Base-by-base conservation (phyloP, 345 rosid genomes). In the Salix koriyanagi region DNA sequence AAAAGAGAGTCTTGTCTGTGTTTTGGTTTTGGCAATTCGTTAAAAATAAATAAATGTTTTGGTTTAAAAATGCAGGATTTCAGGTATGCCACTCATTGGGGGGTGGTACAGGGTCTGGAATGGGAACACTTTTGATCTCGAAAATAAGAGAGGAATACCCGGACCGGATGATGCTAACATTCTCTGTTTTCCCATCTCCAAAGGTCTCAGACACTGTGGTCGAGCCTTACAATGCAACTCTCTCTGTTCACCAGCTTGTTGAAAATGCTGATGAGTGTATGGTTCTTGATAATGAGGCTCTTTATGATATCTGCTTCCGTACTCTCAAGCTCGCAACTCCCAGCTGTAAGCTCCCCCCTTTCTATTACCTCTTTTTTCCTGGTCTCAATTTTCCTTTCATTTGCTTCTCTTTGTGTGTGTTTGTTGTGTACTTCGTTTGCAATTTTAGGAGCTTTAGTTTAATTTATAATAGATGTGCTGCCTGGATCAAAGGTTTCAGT, bases 211-310 rank as follows among this genome's bases (percentile, higher is more conserved):
- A 91, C 69, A 91, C 96, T 9, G 96, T 91, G 60, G 93, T 91
- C 19, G 96, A 91, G 78, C 93, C 93, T 15, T 91, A 91, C 75
- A 91, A 91, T 76, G 93, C 93, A 0, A 91, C 96, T 26, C 91
- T 90, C 52, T 91, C 96, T 19, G 93, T 90, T 79, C 93, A 91
- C 69, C 91, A 91, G 81, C 89, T 88, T n/a, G 93, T 91, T 15
- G 96, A 91, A 76, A 91, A 91, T 62, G 96, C 96, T 25, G 96
- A 91, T 58, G 96, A 91, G 87, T 91, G 96, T 78, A 91, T 91
- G 96, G 96, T 91, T 77, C 86, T 91, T 75, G 96, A 91, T 72
- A 91, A 91, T 23, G 93, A 91, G 75, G 96, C 96, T 37, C 91
- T 91, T 46, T 91, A 91, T 34, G 96, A 91, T 83, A 91, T 91